These are phyloP conservation scores for Diddensiella santjacobensis DNA, from an alignment of 805 yeast species.

Conservation along the genomic window DNA sequence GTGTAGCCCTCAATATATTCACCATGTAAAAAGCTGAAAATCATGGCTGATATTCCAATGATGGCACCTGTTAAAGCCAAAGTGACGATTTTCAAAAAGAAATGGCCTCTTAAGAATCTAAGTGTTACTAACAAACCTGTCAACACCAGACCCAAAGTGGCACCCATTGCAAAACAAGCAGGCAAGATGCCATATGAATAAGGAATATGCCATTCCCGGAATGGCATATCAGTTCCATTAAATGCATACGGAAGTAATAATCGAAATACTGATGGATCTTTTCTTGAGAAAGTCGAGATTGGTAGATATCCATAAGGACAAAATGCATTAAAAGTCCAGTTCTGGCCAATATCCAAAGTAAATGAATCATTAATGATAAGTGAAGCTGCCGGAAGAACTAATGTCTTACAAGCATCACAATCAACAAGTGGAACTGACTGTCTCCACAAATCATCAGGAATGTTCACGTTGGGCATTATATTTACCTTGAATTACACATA, in stretches of 20 bases:
- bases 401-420: slow-evolving; percentile 15
- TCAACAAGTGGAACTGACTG: background rate
- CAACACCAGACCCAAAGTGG: background rate
- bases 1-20: slow-evolving; percentile 15
- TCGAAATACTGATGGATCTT: background rate
- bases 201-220: slow-evolving; percentile 16
- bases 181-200: slow-evolving; percentile 14
- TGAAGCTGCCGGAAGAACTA: slow-evolving; percentile 15
- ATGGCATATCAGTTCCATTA: background rate
- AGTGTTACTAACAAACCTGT: background rate
- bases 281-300: background rate
- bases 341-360: slow-evolving; percentile 8
- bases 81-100: background rate
- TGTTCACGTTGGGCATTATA: background rate
- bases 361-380: slow-evolving; percentile 14
- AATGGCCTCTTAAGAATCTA: background rate
- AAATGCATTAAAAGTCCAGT: slow-evolving; percentile 12
- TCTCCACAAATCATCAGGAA: slow-evolving; percentile 1
- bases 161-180: slow-evolving; percentile 13
- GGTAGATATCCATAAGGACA: slow-evolving; percentile 19
- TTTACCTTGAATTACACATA: background rate
- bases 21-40: background rate
- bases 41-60: background rate
- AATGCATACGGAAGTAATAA: background rate
- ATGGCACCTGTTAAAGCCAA: background rate